Conservation (phyloP, 148 eudicot species). For the Vaccinium myrtillus region DNA sequence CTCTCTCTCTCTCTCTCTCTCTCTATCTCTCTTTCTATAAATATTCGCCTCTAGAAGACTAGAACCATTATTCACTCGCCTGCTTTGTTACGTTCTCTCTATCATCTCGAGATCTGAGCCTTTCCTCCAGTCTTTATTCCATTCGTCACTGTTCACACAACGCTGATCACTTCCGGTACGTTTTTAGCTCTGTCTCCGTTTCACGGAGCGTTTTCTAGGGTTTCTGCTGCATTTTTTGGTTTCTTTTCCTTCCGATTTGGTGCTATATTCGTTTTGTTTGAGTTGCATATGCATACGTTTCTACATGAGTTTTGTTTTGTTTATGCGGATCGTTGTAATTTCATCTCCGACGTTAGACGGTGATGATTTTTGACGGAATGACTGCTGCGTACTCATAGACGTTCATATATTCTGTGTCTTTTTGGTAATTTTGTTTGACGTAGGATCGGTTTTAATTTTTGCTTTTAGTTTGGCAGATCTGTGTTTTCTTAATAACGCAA, state of each 20-base stretch:
- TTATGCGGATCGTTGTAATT: background rate
- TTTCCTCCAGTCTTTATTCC: background rate
- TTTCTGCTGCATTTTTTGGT: background rate
- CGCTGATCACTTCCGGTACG: slow-evolving; percentile 14
- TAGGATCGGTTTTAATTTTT: background rate
- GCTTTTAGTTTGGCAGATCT: slow-evolving; percentile 9
- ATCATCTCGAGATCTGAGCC: slow-evolving; percentile 11
- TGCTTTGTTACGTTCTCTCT: background rate
- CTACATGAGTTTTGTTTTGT: background rate
- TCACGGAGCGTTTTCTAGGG: background rate
- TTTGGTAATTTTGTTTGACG: background rate
- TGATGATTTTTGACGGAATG: too few relatives aligned
- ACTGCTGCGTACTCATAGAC: background rate
- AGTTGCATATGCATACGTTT: background rate
- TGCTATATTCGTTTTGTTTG: background rate
- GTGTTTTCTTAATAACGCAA: background rate
- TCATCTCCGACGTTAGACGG: background rate
- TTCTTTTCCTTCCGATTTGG: background rate
- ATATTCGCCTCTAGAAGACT: background rate
- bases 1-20: slow-evolving; percentile 9
- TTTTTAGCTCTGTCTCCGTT: background rate
- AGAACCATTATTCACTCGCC: background rate
- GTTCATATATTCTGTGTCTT: background rate
- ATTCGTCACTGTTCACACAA: background rate
- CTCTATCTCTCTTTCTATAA: background rate